Conservation (phyloP, 2,329 filamentous ascomycete species). For the Gyromitra esculenta region DNA sequence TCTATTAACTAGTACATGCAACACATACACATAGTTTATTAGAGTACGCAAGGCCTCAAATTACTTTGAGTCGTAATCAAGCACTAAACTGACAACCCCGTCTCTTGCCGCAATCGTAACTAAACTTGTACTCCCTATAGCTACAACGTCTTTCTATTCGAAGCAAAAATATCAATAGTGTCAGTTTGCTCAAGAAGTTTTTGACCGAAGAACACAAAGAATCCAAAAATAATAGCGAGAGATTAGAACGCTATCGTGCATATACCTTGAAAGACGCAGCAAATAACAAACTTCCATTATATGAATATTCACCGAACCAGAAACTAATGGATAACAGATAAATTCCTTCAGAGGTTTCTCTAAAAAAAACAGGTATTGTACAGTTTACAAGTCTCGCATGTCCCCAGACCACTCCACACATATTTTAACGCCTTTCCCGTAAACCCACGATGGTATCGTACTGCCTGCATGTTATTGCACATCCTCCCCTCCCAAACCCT, state of each 20-base stretch:
- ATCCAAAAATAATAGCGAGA: no score
- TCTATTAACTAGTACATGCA: background rate
- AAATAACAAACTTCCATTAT: background rate
- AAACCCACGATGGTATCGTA: conserved; percentile 15
- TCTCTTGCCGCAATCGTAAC: no score
- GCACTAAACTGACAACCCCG: no score
- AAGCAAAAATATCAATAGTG: no score
- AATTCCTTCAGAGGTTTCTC: conserved; percentile 7
- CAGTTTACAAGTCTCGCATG: conserved; percentile 30
- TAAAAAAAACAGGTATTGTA: conserved; percentile 41
- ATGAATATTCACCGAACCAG: background rate
- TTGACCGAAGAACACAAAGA: no score
- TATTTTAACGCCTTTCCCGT: conserved; percentile 25
- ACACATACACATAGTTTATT: no score
- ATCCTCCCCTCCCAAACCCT: conserved; percentile 4
- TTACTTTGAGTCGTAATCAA: no score
- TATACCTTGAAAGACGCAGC: background rate
- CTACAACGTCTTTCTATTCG: no score
- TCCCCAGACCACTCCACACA: conserved; percentile 11
- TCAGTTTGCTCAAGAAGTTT: no score
- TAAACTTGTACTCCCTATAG: no score
- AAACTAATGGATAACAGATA: conserved; percentile 2
- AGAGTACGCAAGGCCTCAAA: background rate
- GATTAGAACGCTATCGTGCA: background rate
- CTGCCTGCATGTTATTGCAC: conserved; percentile 18